Evolutionary conservation across 2,329 filamentous ascomycete species (phyloP).

Genomic region (Colletotrichum higginsianum): DNA sequence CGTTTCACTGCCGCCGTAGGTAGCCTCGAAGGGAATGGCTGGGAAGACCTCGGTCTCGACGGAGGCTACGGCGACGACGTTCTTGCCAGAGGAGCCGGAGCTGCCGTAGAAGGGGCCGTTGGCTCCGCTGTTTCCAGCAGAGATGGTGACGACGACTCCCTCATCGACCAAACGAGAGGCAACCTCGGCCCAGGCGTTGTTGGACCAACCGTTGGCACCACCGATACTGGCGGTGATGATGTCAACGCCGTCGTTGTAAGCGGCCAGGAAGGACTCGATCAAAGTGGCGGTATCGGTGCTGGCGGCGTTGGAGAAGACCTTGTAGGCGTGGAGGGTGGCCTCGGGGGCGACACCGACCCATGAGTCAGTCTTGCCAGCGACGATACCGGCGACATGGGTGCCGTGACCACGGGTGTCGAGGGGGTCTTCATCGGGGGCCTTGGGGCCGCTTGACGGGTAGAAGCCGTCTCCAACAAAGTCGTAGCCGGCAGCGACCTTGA

Average conservation of each 20-base stretch:
- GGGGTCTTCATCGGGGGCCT: conserved; percentile 52
- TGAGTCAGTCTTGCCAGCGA: conserved; percentile 47
- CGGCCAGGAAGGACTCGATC: conserved; percentile 54
- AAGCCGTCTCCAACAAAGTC: conserved; percentile 47
- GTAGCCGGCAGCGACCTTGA: conserved; percentile 46
- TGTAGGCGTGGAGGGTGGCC: conserved; percentile 49
- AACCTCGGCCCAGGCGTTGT: conserved; percentile 52
- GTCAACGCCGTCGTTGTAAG: conserved; percentile 52
- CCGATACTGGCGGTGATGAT: conserved; percentile 57
- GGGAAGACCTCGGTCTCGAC: conserved; percentile 52
- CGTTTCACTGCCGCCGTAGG: conserved; percentile 47
- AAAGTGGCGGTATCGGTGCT: conserved; percentile 55
- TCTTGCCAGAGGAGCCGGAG: conserved; percentile 57
- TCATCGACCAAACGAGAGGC: conserved; percentile 59
- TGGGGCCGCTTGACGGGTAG: conserved; percentile 38
- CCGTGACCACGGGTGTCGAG: conserved; percentile 48
- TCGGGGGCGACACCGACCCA: conserved; percentile 51
- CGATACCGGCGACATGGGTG: conserved; percentile 51
- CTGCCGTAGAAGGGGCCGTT: conserved; percentile 63
- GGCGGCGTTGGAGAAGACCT: conserved; percentile 48
- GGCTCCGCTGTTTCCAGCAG: conserved; percentile 66
- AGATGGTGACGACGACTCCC: conserved; percentile 65
- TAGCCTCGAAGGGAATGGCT: conserved; percentile 50
- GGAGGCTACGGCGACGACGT: conserved; percentile 61
- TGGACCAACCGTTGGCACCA: conserved; percentile 49